phyloP scores from a whole-genome alignment of 2,329 filamentous ascomycete genomes.

The Venturia oleaginea region DNA sequence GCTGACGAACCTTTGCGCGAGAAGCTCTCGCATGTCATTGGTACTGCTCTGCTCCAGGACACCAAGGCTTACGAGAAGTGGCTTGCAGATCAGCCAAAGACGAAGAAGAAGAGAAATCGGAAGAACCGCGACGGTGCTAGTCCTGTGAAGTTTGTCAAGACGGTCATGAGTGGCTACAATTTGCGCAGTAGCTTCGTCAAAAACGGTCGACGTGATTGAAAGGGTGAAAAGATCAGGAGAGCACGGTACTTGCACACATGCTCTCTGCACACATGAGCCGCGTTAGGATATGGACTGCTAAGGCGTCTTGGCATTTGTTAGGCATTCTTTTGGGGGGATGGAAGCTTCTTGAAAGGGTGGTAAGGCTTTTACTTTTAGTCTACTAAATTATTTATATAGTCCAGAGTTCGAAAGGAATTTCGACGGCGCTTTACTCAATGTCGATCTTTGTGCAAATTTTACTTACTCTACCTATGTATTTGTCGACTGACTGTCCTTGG shows the following conservation, averaged over 20 bases:
- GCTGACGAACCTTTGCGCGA: neutral
- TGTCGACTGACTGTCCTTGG: too few relatives aligned
- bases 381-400: too few relatives aligned
- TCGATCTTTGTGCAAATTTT: too few relatives aligned
- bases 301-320: neutral
- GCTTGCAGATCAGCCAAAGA: neutral
- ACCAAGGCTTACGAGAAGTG: neutral
- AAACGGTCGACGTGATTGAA: neutral
- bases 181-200: neutral
- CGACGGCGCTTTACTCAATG: too few relatives aligned
- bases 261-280: neutral
- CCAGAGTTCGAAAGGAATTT: too few relatives aligned
- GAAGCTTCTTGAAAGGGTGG: neutral
- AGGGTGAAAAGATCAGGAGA: neutral
- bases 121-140: neutral
- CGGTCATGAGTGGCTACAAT: neutral
- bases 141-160: neutral
- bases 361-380: too few relatives aligned
- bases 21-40: neutral
- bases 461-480: too few relatives aligned
- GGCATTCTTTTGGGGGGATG: neutral
- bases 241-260: neutral
- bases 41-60: neutral
- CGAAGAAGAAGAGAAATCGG: neutral
- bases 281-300: neutral